These are phyloP conservation scores for Scedosporium minutisporum DNA, from an alignment of 2,329 filamentous ascomycete species.

Conservation along the genomic window DNA sequence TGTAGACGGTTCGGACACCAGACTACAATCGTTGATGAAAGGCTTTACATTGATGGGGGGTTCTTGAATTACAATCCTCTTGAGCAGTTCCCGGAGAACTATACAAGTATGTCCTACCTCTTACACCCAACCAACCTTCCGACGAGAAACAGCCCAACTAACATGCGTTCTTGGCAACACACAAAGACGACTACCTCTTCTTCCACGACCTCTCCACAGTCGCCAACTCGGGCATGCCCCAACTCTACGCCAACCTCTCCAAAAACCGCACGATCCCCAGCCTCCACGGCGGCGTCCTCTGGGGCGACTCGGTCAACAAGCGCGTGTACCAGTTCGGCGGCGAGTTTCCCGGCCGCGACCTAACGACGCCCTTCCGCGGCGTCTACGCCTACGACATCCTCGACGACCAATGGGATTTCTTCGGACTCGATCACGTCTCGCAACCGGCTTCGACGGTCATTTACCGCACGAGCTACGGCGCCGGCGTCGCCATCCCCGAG, in stretches of 20 bases:
- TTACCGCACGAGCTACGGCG: conserved; percentile 44
- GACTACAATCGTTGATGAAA: conserved; percentile 47
- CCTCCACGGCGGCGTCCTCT: conserved; percentile 36
- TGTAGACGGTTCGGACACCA: conserved; percentile 49
- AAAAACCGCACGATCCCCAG: conserved; percentile 49
- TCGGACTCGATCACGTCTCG: conserved; percentile 15
- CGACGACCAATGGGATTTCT: conserved; percentile 44
- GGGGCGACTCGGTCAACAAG: conserved; percentile 54
- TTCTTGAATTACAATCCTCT: conserved; percentile 45
- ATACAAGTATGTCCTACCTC: conserved; percentile 38
- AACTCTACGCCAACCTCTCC: conserved; percentile 44
- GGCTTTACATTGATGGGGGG: conserved; percentile 54
- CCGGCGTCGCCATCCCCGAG: conserved; percentile 42
- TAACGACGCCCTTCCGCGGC: conserved; percentile 31
- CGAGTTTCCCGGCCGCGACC: conserved; percentile 36
- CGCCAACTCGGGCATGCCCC: conserved; percentile 35
- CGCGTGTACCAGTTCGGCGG: conserved; percentile 54
- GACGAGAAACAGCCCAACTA: background rate
- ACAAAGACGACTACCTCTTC: conserved; percentile 26
- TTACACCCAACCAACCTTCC: background rate
- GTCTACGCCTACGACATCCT: conserved; percentile 51
- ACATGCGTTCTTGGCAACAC: background rate
- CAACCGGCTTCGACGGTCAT: conserved; percentile 25
- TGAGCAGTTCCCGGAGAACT: conserved; percentile 36
- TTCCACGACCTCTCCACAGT: conserved; percentile 46